These are phyloP conservation scores for Tetradesmus obliquus DNA, from an alignment of 139 green algal species.

Conservation along the genomic window DNA sequence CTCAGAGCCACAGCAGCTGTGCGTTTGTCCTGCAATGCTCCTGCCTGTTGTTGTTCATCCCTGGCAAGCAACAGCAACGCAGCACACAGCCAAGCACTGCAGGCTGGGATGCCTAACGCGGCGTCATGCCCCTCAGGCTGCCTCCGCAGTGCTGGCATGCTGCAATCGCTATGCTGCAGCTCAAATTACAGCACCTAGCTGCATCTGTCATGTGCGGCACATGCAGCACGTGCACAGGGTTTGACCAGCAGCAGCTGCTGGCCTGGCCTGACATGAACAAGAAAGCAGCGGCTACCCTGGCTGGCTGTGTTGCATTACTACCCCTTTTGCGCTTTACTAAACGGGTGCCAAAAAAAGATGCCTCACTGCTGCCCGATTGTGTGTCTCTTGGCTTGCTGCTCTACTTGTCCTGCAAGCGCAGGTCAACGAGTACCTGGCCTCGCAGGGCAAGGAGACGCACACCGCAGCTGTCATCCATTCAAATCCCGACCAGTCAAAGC, in stretches of 20 bases:
- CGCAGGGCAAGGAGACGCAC: constrained; percentile 66
- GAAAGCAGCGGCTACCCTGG: no score
- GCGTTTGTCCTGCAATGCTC: no score
- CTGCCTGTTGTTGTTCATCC: no score
- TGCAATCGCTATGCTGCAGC: background rate
- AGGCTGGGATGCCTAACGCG: background rate
- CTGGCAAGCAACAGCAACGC: background rate
- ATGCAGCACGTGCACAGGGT: background rate
- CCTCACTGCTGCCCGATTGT: no score
- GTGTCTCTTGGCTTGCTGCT: no score
- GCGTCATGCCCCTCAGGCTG: background rate
- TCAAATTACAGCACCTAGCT: background rate
- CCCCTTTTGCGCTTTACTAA: no score
- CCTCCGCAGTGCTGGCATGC: background rate
- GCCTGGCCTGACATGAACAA: no score
- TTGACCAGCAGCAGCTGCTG: background rate
- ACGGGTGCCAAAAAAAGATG: no score
- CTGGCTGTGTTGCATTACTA: no score
- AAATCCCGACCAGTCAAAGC: constrained; percentile 99
- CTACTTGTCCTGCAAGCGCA: background rate
- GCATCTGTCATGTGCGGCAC: background rate
- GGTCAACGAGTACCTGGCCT: constrained; percentile 86
- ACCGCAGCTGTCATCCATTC: constrained; percentile 87
- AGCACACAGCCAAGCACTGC: background rate
- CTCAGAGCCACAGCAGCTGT: no score